phyloP scores from a whole-genome alignment of 495 filamentous ascomycete genomes.

The Aspergillus incahuasiensis region DNA sequence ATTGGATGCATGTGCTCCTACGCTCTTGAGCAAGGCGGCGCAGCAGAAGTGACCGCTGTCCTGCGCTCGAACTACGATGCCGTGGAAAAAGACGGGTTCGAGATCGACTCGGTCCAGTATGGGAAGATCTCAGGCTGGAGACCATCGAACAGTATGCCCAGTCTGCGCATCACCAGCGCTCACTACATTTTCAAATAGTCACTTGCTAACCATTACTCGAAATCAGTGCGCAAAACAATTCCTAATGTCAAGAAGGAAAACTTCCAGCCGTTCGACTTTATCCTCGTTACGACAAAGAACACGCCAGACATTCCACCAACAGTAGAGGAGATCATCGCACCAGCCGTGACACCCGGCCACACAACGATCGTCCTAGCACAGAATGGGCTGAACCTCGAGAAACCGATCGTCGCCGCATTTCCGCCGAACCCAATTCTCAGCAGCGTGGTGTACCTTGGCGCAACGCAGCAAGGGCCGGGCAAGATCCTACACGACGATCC shows the following conservation, averaged over 20 bases:
- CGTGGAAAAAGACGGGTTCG: slow-evolving; percentile 45
- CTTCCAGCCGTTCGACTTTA: not conserved
- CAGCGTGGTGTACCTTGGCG: slow-evolving; percentile 48
- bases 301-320: not conserved
- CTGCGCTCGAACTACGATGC: slow-evolving; percentile 53
- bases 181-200: not conserved
- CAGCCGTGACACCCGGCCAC: slow-evolving; percentile 15
- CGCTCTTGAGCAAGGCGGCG: slow-evolving; percentile 37
- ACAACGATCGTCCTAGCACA: slow-evolving; percentile 55
- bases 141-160: slow-evolving; percentile 17
- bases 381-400: slow-evolving; percentile 62
- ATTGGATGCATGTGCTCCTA: slow-evolving; percentile 49
- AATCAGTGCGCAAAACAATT: not conserved
- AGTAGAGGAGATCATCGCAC: slow-evolving; percentile 16
- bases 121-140: slow-evolving; percentile 20
- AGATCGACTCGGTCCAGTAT: slow-evolving; percentile 41
- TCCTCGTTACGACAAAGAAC: not conserved
- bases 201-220: not conserved
- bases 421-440: slow-evolving; percentile 27
- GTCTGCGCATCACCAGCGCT: too few species aligned
- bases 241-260: not conserved
- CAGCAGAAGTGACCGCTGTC: slow-evolving; percentile 42
- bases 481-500: slow-evolving; percentile 42
- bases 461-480: slow-evolving; percentile 41
- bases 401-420: slow-evolving; percentile 35